Percentiles rank a stretch among this genome's conserved stretches.
These are phyloP conservation scores for Cryptococcus depauperatus DNA, from an alignment of 1,284 basidiomycete genomes.

Conservation along the genomic window DNA sequence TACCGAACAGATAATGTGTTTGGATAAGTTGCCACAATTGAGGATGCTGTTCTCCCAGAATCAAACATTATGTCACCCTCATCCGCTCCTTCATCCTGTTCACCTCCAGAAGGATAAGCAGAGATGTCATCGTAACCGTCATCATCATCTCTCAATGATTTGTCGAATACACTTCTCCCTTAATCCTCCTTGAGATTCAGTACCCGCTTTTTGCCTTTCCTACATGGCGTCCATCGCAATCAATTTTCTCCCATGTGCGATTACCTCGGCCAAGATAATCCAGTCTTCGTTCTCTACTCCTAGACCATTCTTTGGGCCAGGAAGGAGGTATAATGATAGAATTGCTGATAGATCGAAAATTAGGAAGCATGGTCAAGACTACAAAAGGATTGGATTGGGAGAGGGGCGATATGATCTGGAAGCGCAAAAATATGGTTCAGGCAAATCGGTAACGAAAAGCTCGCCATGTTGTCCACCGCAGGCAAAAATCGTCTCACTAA, in stretches of 20 bases:
- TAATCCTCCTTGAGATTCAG: slow-evolving; percentile 8
- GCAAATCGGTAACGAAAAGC: slow-evolving; percentile 35
- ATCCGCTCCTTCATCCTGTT: too few relatives aligned
- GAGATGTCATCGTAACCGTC: slow-evolving; percentile 8
- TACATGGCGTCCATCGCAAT: slow-evolving; percentile 1
- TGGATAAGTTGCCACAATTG: slow-evolving; percentile 37
- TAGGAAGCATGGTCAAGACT: slow-evolving; percentile 26
- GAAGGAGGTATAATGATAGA: slow-evolving; percentile 40
- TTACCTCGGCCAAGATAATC: slow-evolving; percentile 18
- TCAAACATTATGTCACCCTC: slow-evolving; percentile 7
- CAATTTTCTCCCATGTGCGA: slow-evolving; percentile 12
- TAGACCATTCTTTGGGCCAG: slow-evolving; percentile 29
- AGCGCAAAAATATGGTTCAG: slow-evolving; percentile 6
- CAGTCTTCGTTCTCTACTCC: slow-evolving; percentile 7
- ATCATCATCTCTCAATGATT: background rate
- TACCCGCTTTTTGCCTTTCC: slow-evolving; percentile 7
- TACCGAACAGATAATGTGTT: slow-evolving; percentile 35
- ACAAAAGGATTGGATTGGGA: slow-evolving; percentile 23
- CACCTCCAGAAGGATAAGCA: slow-evolving; percentile 4
- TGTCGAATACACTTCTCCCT: too few relatives aligned
- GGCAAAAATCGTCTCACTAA: slow-evolving; percentile 31
- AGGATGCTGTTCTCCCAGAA: slow-evolving; percentile 4
- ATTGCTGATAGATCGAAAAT: slow-evolving; percentile 40
- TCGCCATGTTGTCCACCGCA: slow-evolving; percentile 45
- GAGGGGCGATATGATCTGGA: background rate